Conservation (phyloP, 225 moss, liverwort and hornwort genomes). For the Rhytidiadelphus loreus region DNA sequence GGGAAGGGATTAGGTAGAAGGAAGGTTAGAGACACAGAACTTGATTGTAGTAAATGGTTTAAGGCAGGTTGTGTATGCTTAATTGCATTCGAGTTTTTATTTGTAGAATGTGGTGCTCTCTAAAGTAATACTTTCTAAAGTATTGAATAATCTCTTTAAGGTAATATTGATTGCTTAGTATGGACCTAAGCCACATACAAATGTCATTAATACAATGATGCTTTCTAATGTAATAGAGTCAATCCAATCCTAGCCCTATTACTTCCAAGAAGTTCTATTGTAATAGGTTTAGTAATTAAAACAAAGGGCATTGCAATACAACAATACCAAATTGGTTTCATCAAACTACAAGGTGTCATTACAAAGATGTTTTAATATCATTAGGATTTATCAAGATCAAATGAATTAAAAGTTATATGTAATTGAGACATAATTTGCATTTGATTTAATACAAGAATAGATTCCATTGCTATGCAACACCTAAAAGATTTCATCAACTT, state of each 20-base stretch:
- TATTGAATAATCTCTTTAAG: too few species aligned
- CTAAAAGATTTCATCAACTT: not conserved
- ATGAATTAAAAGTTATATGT: not conserved
- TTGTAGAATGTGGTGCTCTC: not conserved
- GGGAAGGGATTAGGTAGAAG: not conserved
- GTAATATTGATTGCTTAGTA: too few species aligned
- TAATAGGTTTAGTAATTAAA: not conserved
- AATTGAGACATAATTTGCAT: not conserved
- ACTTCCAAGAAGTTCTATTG: too few species aligned
- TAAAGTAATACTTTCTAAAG: too few species aligned
- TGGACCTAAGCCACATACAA: too few species aligned
- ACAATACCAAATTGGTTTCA: too few species aligned
- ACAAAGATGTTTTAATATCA: not conserved
- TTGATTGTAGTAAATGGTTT: not conserved
- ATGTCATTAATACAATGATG: too few species aligned
- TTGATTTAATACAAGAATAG: not conserved
- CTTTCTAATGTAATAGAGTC: too few species aligned
- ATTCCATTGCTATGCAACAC: not conserved
- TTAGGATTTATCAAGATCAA: not conserved
- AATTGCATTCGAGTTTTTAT: rapidly evolving
- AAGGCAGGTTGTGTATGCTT: not conserved
- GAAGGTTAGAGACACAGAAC: rapidly evolving
- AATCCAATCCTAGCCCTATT: too few species aligned
- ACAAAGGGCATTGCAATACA: too few species aligned
- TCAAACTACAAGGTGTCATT: not conserved